A percentile compares a stretch with the other conserved stretches of the same genome.
These are phyloP conservation scores for Trichoderma sp. DNA, from an alignment of 2,329 filamentous ascomycete genomes.

Conservation along the genomic window DNA sequence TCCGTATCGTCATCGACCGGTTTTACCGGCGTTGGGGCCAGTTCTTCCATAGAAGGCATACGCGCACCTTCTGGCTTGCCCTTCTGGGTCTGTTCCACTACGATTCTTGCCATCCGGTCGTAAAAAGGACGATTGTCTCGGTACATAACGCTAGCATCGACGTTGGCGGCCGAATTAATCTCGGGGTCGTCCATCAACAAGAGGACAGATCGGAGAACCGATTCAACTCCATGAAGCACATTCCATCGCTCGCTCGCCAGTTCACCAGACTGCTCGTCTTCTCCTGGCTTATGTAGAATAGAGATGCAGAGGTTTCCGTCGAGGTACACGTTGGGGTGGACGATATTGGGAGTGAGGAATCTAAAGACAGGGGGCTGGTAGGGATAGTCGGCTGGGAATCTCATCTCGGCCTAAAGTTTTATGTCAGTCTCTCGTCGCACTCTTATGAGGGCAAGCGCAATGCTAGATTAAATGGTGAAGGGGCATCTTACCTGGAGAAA, in stretches of 20 bases:
- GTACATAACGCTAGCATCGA: conserved; percentile 86
- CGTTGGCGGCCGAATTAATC: conserved; percentile 90
- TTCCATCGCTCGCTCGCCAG: conserved; percentile 90
- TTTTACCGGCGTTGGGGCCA: conserved; percentile 64
- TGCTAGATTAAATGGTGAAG: background rate
- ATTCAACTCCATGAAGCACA: conserved; percentile 90
- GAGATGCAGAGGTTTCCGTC: conserved; percentile 95
- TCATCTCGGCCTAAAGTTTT: conserved; percentile 73
- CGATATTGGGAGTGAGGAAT: conserved; percentile 74
- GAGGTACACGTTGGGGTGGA: conserved; percentile 91
- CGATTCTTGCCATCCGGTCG: conserved; percentile 67
- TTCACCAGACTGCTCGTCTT: conserved; percentile 92
- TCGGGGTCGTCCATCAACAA: conserved; percentile 93
- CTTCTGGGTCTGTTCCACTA: conserved; percentile 73
- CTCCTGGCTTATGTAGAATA: conserved; percentile 89
- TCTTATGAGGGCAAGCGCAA: background rate
- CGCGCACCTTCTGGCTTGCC: conserved; percentile 79
- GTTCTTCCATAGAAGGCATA: conserved; percentile 77
- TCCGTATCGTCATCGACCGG: conserved; percentile 70
- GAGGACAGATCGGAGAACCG: conserved; percentile 88
- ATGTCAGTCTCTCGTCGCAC: background rate
- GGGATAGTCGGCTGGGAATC: conserved; percentile 86
- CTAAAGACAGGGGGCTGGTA: conserved; percentile 87
- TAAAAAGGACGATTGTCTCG: conserved; percentile 73
- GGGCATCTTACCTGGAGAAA: conserved; percentile 72